Base-by-base conservation (phyloP, 441 rosid genomes). In the Aquilaria agallochum region DNA sequence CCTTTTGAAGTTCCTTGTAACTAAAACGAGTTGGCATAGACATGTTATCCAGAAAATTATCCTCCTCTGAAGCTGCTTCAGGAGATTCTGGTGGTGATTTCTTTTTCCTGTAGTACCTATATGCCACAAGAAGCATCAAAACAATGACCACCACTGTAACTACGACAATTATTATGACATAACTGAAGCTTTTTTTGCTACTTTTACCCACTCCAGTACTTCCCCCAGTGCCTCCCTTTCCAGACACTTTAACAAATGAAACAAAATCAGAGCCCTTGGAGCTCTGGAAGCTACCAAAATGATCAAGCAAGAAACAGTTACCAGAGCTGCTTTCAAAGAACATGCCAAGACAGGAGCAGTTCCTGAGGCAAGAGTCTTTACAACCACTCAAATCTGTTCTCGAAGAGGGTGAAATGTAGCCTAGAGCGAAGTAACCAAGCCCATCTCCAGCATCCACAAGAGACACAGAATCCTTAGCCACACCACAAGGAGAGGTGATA, bases 21-120 rank as follows among this genome's bases (percentile, higher is more conserved):
- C 78, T 76, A 64, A 84, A 91, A 31, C 99, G 82, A 6, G 82
- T 62, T 1, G 99, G 99, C 96, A 86, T 87, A 0, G 96, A 75
- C 61, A 94, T 75, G 64, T 14, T 56, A 72, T 78, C 92, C 68
- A 91, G 56, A 78, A 94, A 90, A 58, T 78, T 79, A 59, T 89
- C 98, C 53, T 94, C 95, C 68, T 90, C 97, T 27, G 90, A 85
- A 44, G 78, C 62, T n/a, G 70, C 86, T 0, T 60, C 74, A 48
- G 71, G 77, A 68, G 73, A 72, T 57, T 77, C 84, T 15, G 70
- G 80, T 54, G 53, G n/a, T 12, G 59, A 64, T 20, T 65, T 76
- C 71, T 69, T 75, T 14, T 44, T 76, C 80, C 27, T 81, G 68
- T 73, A 68, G 72, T 76, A 82, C 53, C 81, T 60, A 59, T 60